phyloP scores from a whole-genome alignment of 108 stramenopile genomes.

The Chaetoceros muelleri region DNA sequence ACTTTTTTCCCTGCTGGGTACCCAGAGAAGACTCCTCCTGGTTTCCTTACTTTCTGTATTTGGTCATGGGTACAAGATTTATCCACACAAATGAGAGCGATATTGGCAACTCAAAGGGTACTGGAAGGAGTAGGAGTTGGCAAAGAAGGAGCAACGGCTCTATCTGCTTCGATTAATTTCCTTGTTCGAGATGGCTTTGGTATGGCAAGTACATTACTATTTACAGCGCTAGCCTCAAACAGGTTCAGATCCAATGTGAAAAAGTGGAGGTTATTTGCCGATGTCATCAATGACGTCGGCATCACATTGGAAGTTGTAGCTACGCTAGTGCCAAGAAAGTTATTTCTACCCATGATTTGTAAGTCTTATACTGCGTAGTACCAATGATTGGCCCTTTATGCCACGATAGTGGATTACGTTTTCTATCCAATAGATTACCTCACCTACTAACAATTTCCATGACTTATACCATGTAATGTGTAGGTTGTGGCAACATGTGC shows the following conservation, averaged over 20 bases:
- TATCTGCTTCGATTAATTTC: conserved; percentile 68
- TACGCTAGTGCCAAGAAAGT: conserved; percentile 21
- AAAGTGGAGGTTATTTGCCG: conserved; percentile 73
- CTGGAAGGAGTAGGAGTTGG: conserved; percentile 80
- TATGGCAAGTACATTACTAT: conserved; percentile 60
- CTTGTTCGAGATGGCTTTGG: conserved; percentile 76
- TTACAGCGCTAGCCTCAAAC: conserved; percentile 52
- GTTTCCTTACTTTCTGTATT: conserved; percentile 48
- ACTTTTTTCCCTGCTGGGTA: conserved; percentile 47
- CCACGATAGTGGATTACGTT: background rate
- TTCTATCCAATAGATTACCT: background rate
- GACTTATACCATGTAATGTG: conserved; percentile 13
- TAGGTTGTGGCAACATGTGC: conserved; percentile 63
- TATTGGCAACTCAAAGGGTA: conserved; percentile 72
- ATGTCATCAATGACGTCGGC: conserved; percentile 67
- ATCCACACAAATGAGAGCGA: conserved; percentile 58
- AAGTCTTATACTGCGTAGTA: background rate
- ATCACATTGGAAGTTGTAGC: conserved; percentile 72
- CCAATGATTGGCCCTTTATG: background rate
- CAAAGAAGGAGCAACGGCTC: conserved; percentile 59
- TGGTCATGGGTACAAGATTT: conserved; percentile 67
- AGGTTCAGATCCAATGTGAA: conserved; percentile 61
- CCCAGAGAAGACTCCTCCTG: conserved; percentile 39
- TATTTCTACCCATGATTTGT: conserved; percentile 54
- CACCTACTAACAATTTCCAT: background rate